Evolutionary conservation across 306 rosid species (phyloP), one percentile per base, ranked within the genome.

Genomic region (Morella rubra): DNA sequence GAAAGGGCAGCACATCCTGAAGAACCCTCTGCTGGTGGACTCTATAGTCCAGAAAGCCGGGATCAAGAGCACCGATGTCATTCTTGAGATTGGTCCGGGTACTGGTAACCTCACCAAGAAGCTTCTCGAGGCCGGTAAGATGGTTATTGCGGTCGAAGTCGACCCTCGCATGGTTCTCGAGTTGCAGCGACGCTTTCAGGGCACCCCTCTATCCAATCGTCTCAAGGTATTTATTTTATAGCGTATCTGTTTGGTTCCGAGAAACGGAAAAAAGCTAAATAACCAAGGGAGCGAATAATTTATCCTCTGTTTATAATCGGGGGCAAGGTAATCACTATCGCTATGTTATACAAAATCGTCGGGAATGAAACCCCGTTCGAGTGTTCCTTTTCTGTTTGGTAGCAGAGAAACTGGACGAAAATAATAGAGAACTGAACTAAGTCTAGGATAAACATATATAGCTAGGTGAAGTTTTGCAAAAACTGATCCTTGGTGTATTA

Each of bases 91-190:
- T 11, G 91, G 91, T 55, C 91, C 91, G 4, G 91, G 91, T 72
- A 87, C 89, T 10, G 89, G 91, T 42, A 85, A 87, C 40, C 91
- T 87, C 77, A 87, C 91, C 65, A 85, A 87, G 85, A 87, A 87
- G 84, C 91, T 85, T 71, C 87, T 87, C 0, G 87, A 85, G 79
- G 84, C 84, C 8, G 97, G 97, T 0, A 91, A 91, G 82, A 85
- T 71, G 80, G 98, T 94, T 55, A 78, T 94, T 70, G 96, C 97
- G 1, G 87, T 94, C 1, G 97, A 94, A 73, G 79, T 94, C 58
- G 98, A 94, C n/a, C 86, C 93, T 18, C 94, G 98, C 15, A 94
- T 94, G 98, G 96, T 94, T 77, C 93, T 91, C 68, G 98, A 94
- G 85, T 80, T 94, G 16, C 89, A 90, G 65, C 64, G 88, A 15